Conservation (phyloP, 441 rosid species). For the Adansonia rubrostipa region DNA sequence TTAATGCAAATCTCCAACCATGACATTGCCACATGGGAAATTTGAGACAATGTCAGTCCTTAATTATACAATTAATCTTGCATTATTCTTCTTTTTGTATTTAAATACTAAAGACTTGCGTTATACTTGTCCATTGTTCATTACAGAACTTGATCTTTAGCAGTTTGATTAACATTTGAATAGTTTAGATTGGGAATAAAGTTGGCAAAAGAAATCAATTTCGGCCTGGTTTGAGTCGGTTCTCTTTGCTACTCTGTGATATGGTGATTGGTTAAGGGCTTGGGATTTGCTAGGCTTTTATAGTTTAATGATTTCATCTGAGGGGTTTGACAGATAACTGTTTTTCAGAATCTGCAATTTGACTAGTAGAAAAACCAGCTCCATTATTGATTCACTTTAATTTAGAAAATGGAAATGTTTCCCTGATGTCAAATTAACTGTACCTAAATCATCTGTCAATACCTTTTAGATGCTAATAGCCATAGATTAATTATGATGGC, state of each 20-base stretch:
- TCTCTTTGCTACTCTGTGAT: background rate
- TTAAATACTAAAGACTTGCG: background rate
- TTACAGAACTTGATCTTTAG: background rate
- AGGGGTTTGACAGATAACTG: background rate
- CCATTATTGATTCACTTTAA: background rate
- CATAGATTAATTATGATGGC: background rate
- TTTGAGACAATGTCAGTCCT: background rate
- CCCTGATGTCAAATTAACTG: no score
- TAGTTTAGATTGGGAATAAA: background rate
- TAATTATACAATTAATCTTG: background rate
- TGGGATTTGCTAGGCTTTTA: background rate
- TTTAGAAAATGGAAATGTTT: background rate
- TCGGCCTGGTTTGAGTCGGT: background rate
- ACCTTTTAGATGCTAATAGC: background rate
- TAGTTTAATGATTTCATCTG: background rate
- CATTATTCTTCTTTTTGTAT: background rate
- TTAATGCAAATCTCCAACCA: slow-evolving; percentile 29
- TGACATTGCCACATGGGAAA: slow-evolving; percentile 36
- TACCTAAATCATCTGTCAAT: no score
- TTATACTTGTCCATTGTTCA: background rate
- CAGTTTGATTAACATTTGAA: background rate
- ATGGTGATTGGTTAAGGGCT: background rate
- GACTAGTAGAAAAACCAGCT: background rate
- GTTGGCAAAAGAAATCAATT: background rate
- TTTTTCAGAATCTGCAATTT: background rate